Percentiles rank a stretch among this genome's conserved stretches.
These are phyloP conservation scores for Polytrichum commune DNA, from an alignment of 225 moss, liverwort and hornwort species.

Conservation along the genomic window DNA sequence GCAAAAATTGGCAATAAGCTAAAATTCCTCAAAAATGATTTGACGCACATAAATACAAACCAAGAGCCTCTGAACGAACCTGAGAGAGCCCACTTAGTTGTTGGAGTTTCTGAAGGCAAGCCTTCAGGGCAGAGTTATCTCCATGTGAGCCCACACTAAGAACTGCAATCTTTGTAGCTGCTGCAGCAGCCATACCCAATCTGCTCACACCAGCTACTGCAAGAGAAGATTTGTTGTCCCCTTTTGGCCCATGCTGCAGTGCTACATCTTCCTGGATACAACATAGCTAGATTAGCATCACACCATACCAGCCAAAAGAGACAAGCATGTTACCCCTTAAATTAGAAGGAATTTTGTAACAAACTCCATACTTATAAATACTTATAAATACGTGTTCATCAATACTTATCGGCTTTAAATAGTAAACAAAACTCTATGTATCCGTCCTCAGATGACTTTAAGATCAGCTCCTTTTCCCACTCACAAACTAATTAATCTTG, in stretches of 20 bases:
- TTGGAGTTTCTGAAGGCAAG: slow-evolving; percentile 53
- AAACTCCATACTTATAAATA: neutral
- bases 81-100: slow-evolving; percentile 38
- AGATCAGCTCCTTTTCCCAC: no score
- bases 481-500: neutral
- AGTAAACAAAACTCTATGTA: neutral
- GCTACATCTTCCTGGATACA: slow-evolving; percentile 37
- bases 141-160: slow-evolving; percentile 65
- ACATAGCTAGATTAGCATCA: no score
- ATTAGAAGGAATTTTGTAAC: neutral
- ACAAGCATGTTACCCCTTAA: neutral
- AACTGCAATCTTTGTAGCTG: slow-evolving; percentile 88
- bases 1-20: no score
- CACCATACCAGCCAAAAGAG: neutral
- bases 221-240: slow-evolving; percentile 29
- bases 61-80: slow-evolving; percentile 18
- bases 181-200: slow-evolving; percentile 74
- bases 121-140: slow-evolving; percentile 46
- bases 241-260: slow-evolving; percentile 35
- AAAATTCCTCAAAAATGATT: no score
- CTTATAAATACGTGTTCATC: no score
- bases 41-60: no score
- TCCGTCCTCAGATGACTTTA: neutral
- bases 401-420: neutral
- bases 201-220: slow-evolving; percentile 65